A percentile compares a stretch with the other conserved stretches of the same genome.
phyloP scores from a whole-genome alignment of 179 eudicot genomes.

The Camellia oleifera region DNA sequence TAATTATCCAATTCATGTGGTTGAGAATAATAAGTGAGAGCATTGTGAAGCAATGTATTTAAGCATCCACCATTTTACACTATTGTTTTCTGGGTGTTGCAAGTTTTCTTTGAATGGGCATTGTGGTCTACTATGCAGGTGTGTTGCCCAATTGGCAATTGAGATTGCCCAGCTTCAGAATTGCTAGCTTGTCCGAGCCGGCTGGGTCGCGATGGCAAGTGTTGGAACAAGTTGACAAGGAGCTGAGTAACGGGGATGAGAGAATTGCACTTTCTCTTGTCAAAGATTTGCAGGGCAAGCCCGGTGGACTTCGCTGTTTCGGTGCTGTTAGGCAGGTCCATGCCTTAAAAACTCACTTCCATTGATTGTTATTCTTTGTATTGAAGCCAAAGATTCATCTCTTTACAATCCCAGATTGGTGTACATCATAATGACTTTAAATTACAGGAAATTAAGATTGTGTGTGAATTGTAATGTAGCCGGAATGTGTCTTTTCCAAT shows the following conservation, averaged over 20 bases:
- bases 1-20: constrained; percentile 20
- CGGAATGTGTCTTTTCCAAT: background rate
- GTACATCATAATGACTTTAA: background rate
- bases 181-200: constrained; percentile 10
- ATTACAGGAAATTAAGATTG: background rate
- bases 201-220: constrained; percentile 37
- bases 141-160: background rate
- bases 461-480: background rate
- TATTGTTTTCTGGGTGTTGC: background rate
- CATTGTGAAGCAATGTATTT: background rate
- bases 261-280: constrained; percentile 69
- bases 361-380: background rate
- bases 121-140: constrained; percentile 1
- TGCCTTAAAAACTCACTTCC: background rate
- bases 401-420: background rate
- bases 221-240: constrained; percentile 63
- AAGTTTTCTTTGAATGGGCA: constrained; percentile 19
- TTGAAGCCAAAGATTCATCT: background rate
- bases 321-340: constrained; percentile 89
- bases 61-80: background rate
- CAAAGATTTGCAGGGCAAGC: constrained; percentile 53
- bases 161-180: constrained; percentile 1
- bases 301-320: constrained; percentile 69
- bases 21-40: constrained; percentile 4
- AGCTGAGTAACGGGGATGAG: constrained; percentile 66